Percentiles rank a stretch among this genome's conserved stretches.
Conservation (phyloP, 2,329 filamentous ascomycete genomes). For the Daldinia sp. region DNA sequence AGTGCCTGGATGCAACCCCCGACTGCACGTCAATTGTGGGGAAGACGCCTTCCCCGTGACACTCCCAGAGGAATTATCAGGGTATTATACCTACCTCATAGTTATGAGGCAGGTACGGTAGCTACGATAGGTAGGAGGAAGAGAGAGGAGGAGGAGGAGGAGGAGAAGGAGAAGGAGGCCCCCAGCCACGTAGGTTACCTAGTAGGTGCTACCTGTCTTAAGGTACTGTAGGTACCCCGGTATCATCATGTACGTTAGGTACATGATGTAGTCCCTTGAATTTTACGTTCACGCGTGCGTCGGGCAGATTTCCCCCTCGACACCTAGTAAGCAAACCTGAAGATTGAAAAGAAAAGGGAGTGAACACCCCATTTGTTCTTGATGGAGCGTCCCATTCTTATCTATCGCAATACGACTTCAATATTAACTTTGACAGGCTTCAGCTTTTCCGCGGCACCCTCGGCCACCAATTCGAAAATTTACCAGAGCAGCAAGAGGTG, state of each 20-base stretch:
- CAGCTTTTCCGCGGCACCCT: conserved; percentile 23
- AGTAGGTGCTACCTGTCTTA: too few species aligned
- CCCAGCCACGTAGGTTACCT: too few species aligned
- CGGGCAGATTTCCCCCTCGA: background rate
- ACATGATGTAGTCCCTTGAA: background rate
- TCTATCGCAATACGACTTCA: conserved; percentile 12
- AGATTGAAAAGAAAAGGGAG: conserved; percentile 3
- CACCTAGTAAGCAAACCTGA: conserved; percentile 8
- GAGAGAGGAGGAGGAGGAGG: too few species aligned
- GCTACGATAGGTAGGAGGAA: too few species aligned
- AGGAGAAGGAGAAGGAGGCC: too few species aligned
- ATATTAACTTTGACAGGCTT: background rate
- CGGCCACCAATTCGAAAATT: conserved; percentile 14
- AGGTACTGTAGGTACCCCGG: too few species aligned
- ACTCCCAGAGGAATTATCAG: too few species aligned
- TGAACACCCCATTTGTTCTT: conserved; percentile 1
- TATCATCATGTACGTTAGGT: background rate
- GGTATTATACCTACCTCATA: too few species aligned
- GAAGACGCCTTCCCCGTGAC: conserved; percentile 26
- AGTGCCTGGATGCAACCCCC: conserved; percentile 34
- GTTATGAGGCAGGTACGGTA: too few species aligned
- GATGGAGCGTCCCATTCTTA: conserved; percentile 6
- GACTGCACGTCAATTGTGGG: conserved; percentile 36
- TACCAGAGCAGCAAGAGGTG: background rate
- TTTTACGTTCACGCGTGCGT: background rate